phyloP scores from a whole-genome alignment of 2,329 filamentous ascomycete genomes.

The Coniosporium tulheliwenetii region DNA sequence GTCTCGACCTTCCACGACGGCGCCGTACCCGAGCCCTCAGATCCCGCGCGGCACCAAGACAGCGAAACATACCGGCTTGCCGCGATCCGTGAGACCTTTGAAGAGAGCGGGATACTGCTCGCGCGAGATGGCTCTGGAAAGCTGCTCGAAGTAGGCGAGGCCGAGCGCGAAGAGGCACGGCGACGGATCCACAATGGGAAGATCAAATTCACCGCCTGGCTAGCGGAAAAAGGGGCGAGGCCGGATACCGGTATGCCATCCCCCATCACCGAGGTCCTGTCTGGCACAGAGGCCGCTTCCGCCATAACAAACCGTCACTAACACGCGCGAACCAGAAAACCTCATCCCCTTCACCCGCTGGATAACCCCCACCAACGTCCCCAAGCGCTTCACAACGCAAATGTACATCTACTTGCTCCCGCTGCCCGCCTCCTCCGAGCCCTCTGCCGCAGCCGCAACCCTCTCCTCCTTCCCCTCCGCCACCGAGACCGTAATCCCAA shows the following conservation, averaged over 20 bases:
- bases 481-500: slow-evolving; percentile 44
- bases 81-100: slow-evolving; percentile 83
- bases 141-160: slow-evolving; percentile 45
- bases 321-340: slow-evolving; percentile 27
- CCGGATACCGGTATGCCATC: slow-evolving; percentile 45
- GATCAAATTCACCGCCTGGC: slow-evolving; percentile 52
- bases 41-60: slow-evolving; percentile 50
- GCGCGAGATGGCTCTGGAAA: slow-evolving; percentile 38
- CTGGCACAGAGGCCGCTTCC: no score
- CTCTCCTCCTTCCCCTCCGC: slow-evolving; percentile 19
- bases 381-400: slow-evolving; percentile 77
- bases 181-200: slow-evolving; percentile 51
- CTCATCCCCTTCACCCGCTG: slow-evolving; percentile 79
- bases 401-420: slow-evolving; percentile 95
- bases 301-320: no score
- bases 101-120: slow-evolving; percentile 82
- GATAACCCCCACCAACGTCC: slow-evolving; percentile 63
- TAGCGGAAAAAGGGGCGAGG: slow-evolving; percentile 38
- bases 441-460: slow-evolving; percentile 11
- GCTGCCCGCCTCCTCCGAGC: slow-evolving; percentile 19
- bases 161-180: slow-evolving; percentile 49
- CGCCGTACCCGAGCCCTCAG: slow-evolving; percentile 30
- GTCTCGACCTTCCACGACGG: slow-evolving; percentile 68
- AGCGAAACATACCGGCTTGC: slow-evolving; percentile 60
- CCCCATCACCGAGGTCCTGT: no score